Conservation (phyloP, 495 filamentous ascomycete genomes). For the Penicillium paradoxum region DNA sequence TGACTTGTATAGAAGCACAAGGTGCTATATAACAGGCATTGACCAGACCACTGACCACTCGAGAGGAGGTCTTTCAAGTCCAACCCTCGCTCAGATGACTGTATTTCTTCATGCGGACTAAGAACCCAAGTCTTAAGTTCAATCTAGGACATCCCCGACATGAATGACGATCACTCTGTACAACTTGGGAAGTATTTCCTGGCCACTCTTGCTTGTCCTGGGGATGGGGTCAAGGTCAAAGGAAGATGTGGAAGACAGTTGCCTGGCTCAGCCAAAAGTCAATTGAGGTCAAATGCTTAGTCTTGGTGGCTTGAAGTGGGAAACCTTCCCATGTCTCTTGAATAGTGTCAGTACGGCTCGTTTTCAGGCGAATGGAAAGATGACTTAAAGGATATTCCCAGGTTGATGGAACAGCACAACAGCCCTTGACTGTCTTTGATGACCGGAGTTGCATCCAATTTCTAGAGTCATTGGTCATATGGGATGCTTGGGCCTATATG, state of each 20-base stretch:
- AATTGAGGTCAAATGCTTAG: not conserved
- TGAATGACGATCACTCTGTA: conserved; percentile 14
- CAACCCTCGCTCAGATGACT: conserved; percentile 17
- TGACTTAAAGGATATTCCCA: conserved; percentile 10
- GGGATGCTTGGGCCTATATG: not conserved
- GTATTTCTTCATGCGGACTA: conserved; percentile 19
- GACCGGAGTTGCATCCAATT: conserved; percentile 21
- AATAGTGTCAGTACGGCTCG: conserved; percentile 13
- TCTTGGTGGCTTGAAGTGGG: not conserved
- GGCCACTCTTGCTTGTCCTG: not conserved
- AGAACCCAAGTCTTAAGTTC: conserved; percentile 14
- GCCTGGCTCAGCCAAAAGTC: not conserved
- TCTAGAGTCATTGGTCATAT: conserved; percentile 3
- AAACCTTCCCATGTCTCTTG: not conserved
- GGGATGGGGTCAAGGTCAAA: not conserved
- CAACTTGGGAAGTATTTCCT: conserved; percentile 7
- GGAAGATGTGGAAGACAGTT: not conserved
- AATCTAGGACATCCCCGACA: conserved; percentile 8
- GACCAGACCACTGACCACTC: not conserved
- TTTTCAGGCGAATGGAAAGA: not conserved
- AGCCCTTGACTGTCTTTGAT: conserved; percentile 4
- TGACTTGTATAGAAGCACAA: conserved; percentile 1
- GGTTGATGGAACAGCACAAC: not conserved
- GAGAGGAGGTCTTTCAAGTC: not conserved
- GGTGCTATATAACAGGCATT: conserved; percentile 16